Percentiles rank a stretch among this genome's conserved stretches.
These are phyloP conservation scores for Acmispon strigosus DNA, from an alignment of 306 rosid species.

Conservation along the genomic window DNA sequence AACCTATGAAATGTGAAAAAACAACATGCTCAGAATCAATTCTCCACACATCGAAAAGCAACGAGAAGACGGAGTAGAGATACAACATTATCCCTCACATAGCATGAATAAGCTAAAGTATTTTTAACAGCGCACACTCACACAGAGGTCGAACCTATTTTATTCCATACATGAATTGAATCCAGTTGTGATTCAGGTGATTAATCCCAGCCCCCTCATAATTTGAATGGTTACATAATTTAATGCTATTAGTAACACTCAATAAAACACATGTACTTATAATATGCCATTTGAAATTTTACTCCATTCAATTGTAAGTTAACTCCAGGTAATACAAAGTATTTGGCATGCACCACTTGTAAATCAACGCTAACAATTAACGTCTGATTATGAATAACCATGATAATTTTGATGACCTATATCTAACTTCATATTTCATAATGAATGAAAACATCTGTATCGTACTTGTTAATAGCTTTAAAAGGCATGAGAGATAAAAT, in stretches of 20 bases:
- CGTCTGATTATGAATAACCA: no score
- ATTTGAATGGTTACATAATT: neutral
- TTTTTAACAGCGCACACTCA: neutral
- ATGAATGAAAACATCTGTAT: no score
- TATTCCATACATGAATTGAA: neutral
- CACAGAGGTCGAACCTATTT: neutral
- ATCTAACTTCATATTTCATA: no score
- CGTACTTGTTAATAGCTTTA: no score
- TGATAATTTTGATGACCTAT: no score
- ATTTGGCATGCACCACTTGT: no score
- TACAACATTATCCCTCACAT: neutral
- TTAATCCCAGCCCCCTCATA: neutral
- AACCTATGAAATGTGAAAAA: slow-evolving; percentile 37
- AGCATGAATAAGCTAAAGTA: neutral
- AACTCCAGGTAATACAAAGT: neutral
- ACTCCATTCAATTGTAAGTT: neutral
- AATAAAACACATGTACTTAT: neutral
- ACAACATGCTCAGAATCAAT: neutral
- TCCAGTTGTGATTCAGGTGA: neutral
- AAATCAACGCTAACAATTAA: no score
- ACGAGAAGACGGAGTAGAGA: neutral
- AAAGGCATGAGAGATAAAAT: no score
- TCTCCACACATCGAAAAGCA: slow-evolving; percentile 3
- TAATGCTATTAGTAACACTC: neutral
- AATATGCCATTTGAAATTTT: neutral